phyloP scores from a whole-genome alignment of 495 filamentous ascomycete genomes.

The Staphylotrichum tortipilum region DNA sequence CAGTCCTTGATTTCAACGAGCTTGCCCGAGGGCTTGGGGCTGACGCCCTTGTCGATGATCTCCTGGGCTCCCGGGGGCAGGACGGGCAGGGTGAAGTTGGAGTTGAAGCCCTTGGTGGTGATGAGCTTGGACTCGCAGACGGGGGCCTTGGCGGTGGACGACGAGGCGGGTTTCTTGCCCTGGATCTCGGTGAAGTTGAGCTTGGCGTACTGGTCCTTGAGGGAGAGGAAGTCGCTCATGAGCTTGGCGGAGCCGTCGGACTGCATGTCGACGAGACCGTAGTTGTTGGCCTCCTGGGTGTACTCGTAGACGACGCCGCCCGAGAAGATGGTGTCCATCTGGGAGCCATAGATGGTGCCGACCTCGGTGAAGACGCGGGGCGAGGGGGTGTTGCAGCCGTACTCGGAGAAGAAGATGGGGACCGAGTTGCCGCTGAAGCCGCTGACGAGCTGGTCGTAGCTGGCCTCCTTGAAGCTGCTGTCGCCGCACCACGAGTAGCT shows the following conservation, averaged over 20 bases:
- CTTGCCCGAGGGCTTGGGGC: conserved; percentile 31
- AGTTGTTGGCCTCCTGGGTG: conserved; percentile 63
- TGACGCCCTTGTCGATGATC: conserved; percentile 49
- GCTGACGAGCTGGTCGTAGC: conserved; percentile 62
- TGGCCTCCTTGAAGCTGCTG: conserved; percentile 57
- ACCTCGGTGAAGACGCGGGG: conserved; percentile 84
- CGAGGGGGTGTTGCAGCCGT: conserved; percentile 75
- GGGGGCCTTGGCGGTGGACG: conserved; percentile 44
- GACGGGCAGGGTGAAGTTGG: conserved; percentile 65
- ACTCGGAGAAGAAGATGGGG: conserved; percentile 95
- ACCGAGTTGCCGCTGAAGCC: conserved; percentile 65
- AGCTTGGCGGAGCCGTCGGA: conserved; percentile 55
- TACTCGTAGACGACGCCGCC: conserved; percentile 89
- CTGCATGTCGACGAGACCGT: conserved; percentile 66
- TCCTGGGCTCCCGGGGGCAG: conserved; percentile 34
- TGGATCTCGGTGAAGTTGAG: conserved; percentile 60
- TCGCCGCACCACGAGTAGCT: conserved; percentile 91
- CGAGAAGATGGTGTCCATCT: conserved; percentile 73
- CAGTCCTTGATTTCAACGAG: conserved; percentile 35
- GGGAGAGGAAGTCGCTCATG: conserved; percentile 63
- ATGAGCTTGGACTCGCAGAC: conserved; percentile 58
- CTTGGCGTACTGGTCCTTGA: conserved; percentile 64
- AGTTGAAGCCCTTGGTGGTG: conserved; percentile 52
- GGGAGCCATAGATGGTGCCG: conserved; percentile 61
- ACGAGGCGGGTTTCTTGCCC: conserved; percentile 43